These are phyloP conservation scores for Phymatotrichopsis omnivora DNA, from an alignment of 2,329 filamentous ascomycete genomes.

Conservation along the genomic window DNA sequence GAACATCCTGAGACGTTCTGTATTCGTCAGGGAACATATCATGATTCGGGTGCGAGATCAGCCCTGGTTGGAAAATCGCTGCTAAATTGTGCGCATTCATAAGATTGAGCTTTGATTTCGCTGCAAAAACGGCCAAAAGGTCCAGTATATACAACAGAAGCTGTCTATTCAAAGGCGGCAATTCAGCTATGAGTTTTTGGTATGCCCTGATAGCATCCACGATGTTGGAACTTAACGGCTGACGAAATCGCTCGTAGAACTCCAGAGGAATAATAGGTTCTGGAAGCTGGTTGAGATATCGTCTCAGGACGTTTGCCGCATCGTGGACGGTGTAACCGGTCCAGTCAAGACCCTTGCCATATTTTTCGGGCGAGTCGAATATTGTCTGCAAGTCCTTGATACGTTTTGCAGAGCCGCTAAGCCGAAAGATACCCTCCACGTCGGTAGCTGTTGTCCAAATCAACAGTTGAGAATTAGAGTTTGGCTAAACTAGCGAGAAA, in stretches of 20 bases:
- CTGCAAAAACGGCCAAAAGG: constrained; percentile 88
- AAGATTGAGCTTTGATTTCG: constrained; percentile 90
- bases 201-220: constrained; percentile 69
- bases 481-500: no score
- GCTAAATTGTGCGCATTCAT: constrained; percentile 94
- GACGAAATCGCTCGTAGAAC: constrained; percentile 82
- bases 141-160: constrained; percentile 92
- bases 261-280: constrained; percentile 93
- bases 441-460: constrained; percentile 79
- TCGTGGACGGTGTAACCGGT: constrained; percentile 97
- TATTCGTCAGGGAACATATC: constrained; percentile 96
- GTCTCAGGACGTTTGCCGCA: constrained; percentile 87
- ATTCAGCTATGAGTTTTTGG: constrained; percentile 80
- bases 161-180: constrained; percentile 87
- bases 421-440: constrained; percentile 89
- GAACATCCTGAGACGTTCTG: constrained; percentile 85
- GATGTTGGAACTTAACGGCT: constrained; percentile 69
- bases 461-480: constrained; percentile 4
- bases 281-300: constrained; percentile 91
- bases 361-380: constrained; percentile 90
- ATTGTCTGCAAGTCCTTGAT: constrained; percentile 91
- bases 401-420: constrained; percentile 92
- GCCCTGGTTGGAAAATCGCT: constrained; percentile 93
- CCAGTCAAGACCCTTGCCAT: constrained; percentile 95
- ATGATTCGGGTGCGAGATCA: constrained; percentile 86